Base-by-base conservation (phyloP, 2,329 filamentous ascomycete genomes). In the Ilyonectria robusta region DNA sequence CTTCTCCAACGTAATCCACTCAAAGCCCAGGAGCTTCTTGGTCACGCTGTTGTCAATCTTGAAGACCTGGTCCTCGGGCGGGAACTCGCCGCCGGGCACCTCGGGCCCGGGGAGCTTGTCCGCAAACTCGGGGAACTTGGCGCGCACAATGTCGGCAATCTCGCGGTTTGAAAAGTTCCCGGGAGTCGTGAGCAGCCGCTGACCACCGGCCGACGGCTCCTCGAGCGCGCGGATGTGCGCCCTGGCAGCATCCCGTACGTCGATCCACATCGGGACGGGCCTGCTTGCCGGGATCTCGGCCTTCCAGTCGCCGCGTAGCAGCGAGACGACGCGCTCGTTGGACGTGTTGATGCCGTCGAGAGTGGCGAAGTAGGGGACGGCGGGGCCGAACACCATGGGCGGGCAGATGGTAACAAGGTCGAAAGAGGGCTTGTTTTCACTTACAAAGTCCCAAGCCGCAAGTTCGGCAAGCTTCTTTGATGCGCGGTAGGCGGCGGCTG, bases 1-100 rank as follows among this genome's bases (percentile, higher is more conserved):
- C 80, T 91, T 84, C 78, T 93, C 90, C 37, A 93, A 74, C 4
- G 81, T 78, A 69, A 82, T 88, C 84, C 88, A 93, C 66, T 91
- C 80, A 55, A 93, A 84, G 1, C 89, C 90, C 65, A 94, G 78
- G 53, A 91, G 72, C 74, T 89, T 84, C 29, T 85, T 86, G 1
- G 88, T 89, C 75, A 84, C 84, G 57, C 83, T 83, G 75, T 89
- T 92, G 76, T 93, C 86, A 64, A 85, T 87, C 67, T 81, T 81
- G 77, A 86, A 91, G 48, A 87, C 71, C 68, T 83, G 72, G 4
- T 78, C 79, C 64, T 78, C 77, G 3, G 81, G 76, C 17, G 81
- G 76, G 62, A 81, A 44, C 68, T 82, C 82, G n/a, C 84, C 85
- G 13, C 85, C 85, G 63, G 79, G 73, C 10, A 79, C 78, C 17